A percentile compares a stretch with the other conserved stretches of the same genome.
These are phyloP conservation scores for Diutina ranongensis DNA, from an alignment of 1,139 yeast genomes.

Conservation along the genomic window DNA sequence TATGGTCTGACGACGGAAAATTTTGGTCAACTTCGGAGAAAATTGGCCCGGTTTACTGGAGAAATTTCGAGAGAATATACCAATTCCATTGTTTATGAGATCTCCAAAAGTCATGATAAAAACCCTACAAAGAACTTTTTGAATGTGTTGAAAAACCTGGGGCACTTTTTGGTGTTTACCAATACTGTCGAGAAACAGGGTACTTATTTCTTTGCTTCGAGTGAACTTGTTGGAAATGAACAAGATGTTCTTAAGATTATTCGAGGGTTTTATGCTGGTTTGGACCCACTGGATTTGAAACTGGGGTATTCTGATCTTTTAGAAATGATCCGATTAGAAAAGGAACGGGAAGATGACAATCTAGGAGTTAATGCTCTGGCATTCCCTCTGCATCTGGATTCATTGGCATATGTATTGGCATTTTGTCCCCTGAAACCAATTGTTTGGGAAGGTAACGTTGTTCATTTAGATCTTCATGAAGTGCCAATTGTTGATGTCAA, in stretches of 20 bases:
- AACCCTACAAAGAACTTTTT: conserved; percentile 39
- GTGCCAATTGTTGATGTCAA: conserved; percentile 39
- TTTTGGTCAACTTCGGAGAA: conserved; percentile 76
- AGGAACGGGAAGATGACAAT: conserved; percentile 7
- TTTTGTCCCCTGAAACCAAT: conserved; percentile 76
- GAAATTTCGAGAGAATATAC: conserved; percentile 63
- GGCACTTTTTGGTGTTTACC: conserved; percentile 72
- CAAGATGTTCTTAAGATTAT: conserved; percentile 30
- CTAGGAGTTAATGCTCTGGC: not conserved
- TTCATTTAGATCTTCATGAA: conserved; percentile 40
- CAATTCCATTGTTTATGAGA: conserved; percentile 60
- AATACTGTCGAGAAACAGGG: conserved; percentile 70
- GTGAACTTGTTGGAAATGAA: conserved; percentile 37
- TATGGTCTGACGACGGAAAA: conserved; percentile 73
- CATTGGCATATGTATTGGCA: conserved; percentile 55
- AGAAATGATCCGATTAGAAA: conserved; percentile 10
- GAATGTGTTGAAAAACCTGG: conserved; percentile 45
- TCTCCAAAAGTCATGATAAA: conserved; percentile 37
- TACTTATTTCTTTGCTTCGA: conserved; percentile 58
- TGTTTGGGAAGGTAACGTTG: conserved; percentile 81
- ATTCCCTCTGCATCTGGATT: conserved; percentile 14
- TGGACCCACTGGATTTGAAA: conserved; percentile 20
- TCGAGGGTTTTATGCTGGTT: conserved; percentile 33
- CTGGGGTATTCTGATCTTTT: conserved; percentile 23
- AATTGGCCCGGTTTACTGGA: conserved; percentile 65